phyloP scores from a whole-genome alignment of 768 basidiomycete species.

The Gyrodon lividus region DNA sequence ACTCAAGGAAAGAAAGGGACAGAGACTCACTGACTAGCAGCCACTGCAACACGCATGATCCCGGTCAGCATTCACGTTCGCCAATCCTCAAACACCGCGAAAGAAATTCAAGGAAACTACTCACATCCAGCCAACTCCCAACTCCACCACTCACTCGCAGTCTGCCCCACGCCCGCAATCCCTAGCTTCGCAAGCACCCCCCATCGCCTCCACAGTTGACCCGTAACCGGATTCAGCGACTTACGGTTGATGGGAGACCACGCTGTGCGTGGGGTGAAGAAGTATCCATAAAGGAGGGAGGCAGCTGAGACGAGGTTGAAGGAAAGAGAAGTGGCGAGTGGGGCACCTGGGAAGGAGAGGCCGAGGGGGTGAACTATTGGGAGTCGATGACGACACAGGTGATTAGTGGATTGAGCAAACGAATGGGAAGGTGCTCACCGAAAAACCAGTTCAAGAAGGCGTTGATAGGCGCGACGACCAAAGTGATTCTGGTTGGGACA shows the following conservation, averaged over 20 bases:
- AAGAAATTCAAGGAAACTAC: background rate
- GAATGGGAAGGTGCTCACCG: constrained; percentile 43
- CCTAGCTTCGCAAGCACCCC: constrained; percentile 74
- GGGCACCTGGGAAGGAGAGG: constrained; percentile 90
- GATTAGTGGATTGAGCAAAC: background rate
- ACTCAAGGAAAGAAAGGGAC: background rate
- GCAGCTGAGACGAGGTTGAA: constrained; percentile 78
- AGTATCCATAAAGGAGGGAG: constrained; percentile 63
- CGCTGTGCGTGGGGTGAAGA: constrained; percentile 64
- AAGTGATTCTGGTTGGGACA: constrained; percentile 80
- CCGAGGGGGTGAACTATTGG: constrained; percentile 49
- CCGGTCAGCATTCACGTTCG: background rate
- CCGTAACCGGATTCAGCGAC: constrained; percentile 47
- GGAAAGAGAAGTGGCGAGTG: constrained; percentile 83
- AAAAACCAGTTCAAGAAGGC: constrained; percentile 79
- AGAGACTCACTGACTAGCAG: constrained; percentile 48
- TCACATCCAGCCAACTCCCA: constrained; percentile 79
- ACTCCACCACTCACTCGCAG: constrained; percentile 94
- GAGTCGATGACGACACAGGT: background rate
- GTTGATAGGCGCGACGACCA: constrained; percentile 85
- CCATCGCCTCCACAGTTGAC: constrained; percentile 63
- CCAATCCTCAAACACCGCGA: background rate
- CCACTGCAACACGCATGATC: constrained; percentile 33
- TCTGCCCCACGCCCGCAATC: constrained; percentile 77
- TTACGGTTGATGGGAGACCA: constrained; percentile 53